Evolutionary conservation across 2,329 filamentous ascomycete species (phyloP), one percentile per base, ranked within the genome.

Genomic region (Talaromyces sp.): DNA sequence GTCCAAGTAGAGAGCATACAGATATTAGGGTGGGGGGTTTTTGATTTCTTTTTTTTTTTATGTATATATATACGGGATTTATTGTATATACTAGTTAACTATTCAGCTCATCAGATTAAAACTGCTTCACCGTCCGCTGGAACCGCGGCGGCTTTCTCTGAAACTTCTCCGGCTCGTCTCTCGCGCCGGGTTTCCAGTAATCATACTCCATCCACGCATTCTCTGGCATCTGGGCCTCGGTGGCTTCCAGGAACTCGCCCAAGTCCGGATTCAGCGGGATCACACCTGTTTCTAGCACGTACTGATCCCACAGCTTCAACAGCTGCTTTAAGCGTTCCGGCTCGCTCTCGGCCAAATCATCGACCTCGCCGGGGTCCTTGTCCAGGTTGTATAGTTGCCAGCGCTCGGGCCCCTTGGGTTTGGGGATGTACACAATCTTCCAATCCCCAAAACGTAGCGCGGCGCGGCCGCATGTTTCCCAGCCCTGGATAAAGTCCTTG

Each of bases 131-230:
- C 17, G 67, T 67, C n/a, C 73, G 65, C 64, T 73, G 65, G 31
- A 76, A 73, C 55, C 71, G 65, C 13, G 70, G 69, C 17, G 73
- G 73, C 38, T 69, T 66, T 0, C 73, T 64, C 11, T 70, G 78
- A 59, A 81, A 82, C 66, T 75, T 79, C 55, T 74, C 69, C 4
- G 78, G 78, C 19, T 80, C 75, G 52, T 83, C 79, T 21, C 81
- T 72, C 4, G 81, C 81, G 0, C 81, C 81, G 3, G 78, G 75
- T 62, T 82, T 81, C 84, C 84, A 87, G 64, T 86, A 87, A 70
- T 86, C 83, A 69, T 85, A 86, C 72, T 87, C 84, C 73, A 87
- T 86, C 84, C 84, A 86, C 7, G 81, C 83, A 67, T 86, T 84
- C 70, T 87, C 84, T 0, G 81, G 82, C 84, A 87, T 87, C 76